Evolutionary conservation across 2,329 filamentous ascomycete genomes (phyloP).

Genomic region (Monosporascus sp.): DNA sequence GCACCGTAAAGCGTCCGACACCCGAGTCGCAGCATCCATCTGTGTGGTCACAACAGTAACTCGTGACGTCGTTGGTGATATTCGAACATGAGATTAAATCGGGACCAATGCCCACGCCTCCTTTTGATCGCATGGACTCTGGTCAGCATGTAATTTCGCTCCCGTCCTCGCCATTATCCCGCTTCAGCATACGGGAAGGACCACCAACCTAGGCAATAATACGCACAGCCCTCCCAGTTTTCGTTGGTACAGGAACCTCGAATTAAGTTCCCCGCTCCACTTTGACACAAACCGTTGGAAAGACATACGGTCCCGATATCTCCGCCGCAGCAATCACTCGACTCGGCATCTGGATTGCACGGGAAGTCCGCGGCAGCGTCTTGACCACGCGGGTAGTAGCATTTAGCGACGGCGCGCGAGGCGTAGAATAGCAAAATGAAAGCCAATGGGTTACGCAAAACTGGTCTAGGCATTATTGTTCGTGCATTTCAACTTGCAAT

Average conservation of each 20-base stretch:
- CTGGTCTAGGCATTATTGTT: too few species aligned
- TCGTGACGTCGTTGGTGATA: neutral
- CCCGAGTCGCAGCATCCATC: neutral
- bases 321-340: neutral
- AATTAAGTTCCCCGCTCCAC: neutral
- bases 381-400: neutral
- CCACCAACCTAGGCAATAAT: neutral
- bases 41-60: neutral
- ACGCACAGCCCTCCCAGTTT: neutral
- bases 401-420: neutral
- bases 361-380: neutral
- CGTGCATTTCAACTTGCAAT: too few species aligned
- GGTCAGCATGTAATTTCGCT: neutral
- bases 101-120: neutral
- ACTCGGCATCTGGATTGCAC: neutral
- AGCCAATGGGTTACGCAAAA: too few species aligned
- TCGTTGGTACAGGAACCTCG: neutral
- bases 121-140: neutral
- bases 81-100: neutral
- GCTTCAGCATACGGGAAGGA: too few species aligned
- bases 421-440: neutral
- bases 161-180: too few species aligned
- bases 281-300: neutral
- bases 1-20: neutral
- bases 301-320: neutral